Conservation (phyloP, 768 basidiomycete genomes). For the Xerocomellus dryophilus region DNA sequence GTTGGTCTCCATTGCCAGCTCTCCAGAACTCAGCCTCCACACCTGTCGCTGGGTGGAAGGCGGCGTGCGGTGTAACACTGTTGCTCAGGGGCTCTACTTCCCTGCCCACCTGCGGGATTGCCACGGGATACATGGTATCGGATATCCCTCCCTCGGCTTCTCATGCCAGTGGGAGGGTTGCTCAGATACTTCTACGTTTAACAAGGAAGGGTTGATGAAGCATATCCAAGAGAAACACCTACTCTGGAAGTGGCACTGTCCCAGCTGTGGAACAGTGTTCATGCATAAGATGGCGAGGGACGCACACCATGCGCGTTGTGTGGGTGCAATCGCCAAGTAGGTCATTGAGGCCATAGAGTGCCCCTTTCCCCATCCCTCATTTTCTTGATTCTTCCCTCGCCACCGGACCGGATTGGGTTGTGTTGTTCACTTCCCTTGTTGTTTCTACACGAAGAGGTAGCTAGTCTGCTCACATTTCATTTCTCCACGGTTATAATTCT, state of each 20-base stretch:
- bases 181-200: constrained; percentile 15
- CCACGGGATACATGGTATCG: constrained; percentile 18
- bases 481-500: background rate
- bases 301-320: constrained; percentile 16
- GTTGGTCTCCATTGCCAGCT: constrained; percentile 27
- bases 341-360: background rate
- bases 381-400: background rate
- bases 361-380: background rate
- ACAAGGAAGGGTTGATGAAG: constrained; percentile 20
- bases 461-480: constrained; percentile 11
- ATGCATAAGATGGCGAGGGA: constrained; percentile 15
- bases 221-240: constrained; percentile 29
- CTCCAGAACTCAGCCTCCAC: constrained; percentile 26
- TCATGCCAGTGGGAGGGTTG: constrained; percentile 27
- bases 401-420: background rate
- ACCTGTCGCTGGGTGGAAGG: constrained; percentile 23
- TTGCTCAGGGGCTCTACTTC: constrained; percentile 19
- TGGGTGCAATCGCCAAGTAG: background rate
- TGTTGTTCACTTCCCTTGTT: background rate
- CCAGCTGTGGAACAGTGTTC: constrained; percentile 22
- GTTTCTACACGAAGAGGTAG: background rate
- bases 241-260: constrained; percentile 26
- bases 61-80: constrained; percentile 9
- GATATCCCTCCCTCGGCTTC: constrained; percentile 9
- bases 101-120: constrained; percentile 16